phyloP scores from a whole-genome alignment of 2,329 filamentous ascomycete species.

The Fusarium sp. region DNA sequence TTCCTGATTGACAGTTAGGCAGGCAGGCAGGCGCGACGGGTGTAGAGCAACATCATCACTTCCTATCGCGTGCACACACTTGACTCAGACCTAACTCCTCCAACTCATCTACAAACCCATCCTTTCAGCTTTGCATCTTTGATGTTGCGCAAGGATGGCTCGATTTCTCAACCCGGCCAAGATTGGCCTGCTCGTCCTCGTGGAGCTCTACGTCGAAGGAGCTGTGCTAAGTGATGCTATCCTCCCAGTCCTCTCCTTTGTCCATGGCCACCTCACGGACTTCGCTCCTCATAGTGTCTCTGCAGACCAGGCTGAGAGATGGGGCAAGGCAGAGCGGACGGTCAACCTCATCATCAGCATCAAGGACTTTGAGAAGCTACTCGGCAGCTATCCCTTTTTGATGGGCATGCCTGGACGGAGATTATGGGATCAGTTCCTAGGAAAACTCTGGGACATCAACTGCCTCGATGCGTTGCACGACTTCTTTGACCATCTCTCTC shows the following conservation, averaged over 20 bases:
- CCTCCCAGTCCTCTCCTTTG: constrained; percentile 81
- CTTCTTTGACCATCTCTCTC: constrained; percentile 74
- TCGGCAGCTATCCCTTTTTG: constrained; percentile 63
- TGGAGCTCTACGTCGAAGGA: constrained; percentile 83
- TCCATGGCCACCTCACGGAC: constrained; percentile 77
- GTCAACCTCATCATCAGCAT: constrained; percentile 67
- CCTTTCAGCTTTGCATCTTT: not conserved
- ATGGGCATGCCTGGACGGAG: constrained; percentile 77
- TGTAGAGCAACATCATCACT: constrained; percentile 1
- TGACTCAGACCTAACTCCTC: not conserved
- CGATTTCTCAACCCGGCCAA: constrained; percentile 91
- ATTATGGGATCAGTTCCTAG: constrained; percentile 90
- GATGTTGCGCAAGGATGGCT: constrained; percentile 65
- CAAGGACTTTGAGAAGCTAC: constrained; percentile 70
- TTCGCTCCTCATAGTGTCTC: constrained; percentile 46
- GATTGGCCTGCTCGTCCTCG: constrained; percentile 82
- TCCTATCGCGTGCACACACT: not conserved
- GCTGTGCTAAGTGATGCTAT: constrained; percentile 76
- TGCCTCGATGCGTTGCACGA: constrained; percentile 83
- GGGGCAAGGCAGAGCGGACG: constrained; percentile 62
- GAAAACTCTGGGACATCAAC: constrained; percentile 85
- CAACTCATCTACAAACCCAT: not conserved
- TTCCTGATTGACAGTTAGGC: constrained; percentile 18
- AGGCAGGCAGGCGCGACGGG: constrained; percentile 27
- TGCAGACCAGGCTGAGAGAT: constrained; percentile 51